phyloP scores from a whole-genome alignment of 352 stramenopile genomes.

The Phytophthora palmivora region DNA sequence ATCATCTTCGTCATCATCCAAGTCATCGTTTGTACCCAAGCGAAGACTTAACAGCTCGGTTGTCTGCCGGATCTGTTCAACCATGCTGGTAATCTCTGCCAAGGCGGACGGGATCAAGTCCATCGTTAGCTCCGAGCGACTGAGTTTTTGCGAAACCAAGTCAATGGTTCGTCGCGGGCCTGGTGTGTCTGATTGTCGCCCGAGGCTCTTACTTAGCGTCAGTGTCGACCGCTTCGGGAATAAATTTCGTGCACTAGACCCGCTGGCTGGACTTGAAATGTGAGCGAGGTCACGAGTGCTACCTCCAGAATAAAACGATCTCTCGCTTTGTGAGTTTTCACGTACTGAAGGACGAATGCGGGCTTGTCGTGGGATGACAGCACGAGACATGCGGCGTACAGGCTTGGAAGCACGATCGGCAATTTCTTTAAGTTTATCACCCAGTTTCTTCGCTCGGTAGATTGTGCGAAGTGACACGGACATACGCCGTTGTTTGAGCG shows the following conservation, averaged over 20 bases:
- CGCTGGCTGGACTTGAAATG: constrained; percentile 17
- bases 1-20: constrained; percentile 59
- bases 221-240: constrained; percentile 16
- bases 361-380: constrained; percentile 15
- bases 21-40: constrained; percentile 37
- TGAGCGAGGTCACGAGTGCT: constrained; percentile 42
- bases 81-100: constrained; percentile 71
- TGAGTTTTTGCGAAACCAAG: constrained; percentile 61
- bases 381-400: constrained; percentile 32
- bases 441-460: constrained; percentile 82
- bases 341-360: constrained; percentile 31
- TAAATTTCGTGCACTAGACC: constrained; percentile 21
- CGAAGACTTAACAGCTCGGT: constrained; percentile 62
- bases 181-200: constrained; percentile 11
- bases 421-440: constrained; percentile 86
- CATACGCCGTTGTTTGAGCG: constrained; percentile 75
- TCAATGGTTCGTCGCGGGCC: constrained; percentile 27
- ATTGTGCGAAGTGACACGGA: constrained; percentile 77
- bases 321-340: constrained; percentile 8
- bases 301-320: constrained; percentile 1
- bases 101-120: constrained; percentile 65
- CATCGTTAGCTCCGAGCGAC: constrained; percentile 54
- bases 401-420: constrained; percentile 60
- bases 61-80: constrained; percentile 76
- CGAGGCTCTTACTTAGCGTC: constrained; percentile 5